Base-by-base conservation (phyloP, 352 stramenopile species). In the Pythium utonaiense region DNA sequence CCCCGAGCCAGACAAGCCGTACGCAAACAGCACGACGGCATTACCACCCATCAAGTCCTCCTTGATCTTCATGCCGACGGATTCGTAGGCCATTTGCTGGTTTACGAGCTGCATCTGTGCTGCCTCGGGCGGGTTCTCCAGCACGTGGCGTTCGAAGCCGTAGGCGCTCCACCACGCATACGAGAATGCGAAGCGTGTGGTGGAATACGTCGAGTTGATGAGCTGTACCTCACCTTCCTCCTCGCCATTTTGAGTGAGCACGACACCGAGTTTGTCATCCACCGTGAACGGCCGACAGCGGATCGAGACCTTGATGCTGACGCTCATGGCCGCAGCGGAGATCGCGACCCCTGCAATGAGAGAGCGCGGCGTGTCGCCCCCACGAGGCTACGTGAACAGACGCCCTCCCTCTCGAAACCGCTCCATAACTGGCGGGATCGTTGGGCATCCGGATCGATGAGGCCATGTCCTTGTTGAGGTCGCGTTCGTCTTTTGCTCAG, bases 161-260 rank as follows among this genome's bases (percentile, higher is more conserved):
- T 97, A 98, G 4, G 91, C 92, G 52, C 84, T 97, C 93, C 91
- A 98, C 93, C 93, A 98, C 24, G 87, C 68, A 62, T 96, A 98
- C 56, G 81, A 96, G 60, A 98, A 98, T 24, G 78, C 77, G 44
- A 98, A 98, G 28, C 92, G 79, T 30, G 80, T 98, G 28, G 89
- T 98, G 30, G 87, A 96, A 68, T 98, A 98, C 45, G 85, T 91
- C 50, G 84, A 96, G 66, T 97, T 97, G 64, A 96, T 91, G 24
- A 97, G 76, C 63, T 97, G 84, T 61, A 97, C 87, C 58, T 98
- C 93, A 48, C 92, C 92, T 61, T 96, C 86, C 57, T 98, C 91
- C n/a, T 97, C 89, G 33, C 75, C 75, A 57, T 81, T 93, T 65
- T 98, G 91, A 34, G 79, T 85, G 67, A 98, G 76, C 60, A 97